phyloP scores from a whole-genome alignment of 805 yeast species.

The Peterozyma toletana region DNA sequence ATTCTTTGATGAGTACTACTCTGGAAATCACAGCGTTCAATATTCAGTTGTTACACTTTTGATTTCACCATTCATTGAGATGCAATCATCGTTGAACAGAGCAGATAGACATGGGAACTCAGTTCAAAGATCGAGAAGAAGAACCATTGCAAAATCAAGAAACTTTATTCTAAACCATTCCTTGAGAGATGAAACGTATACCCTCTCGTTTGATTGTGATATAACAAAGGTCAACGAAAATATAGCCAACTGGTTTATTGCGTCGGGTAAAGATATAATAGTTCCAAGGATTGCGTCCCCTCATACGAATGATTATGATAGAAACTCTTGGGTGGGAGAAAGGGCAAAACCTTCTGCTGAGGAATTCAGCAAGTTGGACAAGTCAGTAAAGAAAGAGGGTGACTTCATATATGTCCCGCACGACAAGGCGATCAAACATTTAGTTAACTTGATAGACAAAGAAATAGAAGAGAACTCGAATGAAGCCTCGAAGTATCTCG shows the following conservation, averaged over 20 bases:
- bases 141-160: conserved; percentile 19
- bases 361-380: conserved; percentile 9
- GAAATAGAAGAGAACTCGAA: conserved; percentile 1
- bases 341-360: conserved; percentile 18
- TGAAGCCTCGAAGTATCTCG: conserved; percentile 8
- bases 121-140: conserved; percentile 19
- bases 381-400: not conserved
- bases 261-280: conserved; percentile 19
- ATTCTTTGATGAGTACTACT: not conserved
- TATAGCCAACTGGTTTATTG: conserved; percentile 16
- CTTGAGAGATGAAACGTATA: conserved; percentile 18
- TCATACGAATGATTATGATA: conserved; percentile 23
- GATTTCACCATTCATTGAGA: conserved; percentile 14
- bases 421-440: conserved; percentile 11
- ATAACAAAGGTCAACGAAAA: conserved; percentile 17
- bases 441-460: conserved; percentile 15
- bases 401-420: not conserved
- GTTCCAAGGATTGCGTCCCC: conserved; percentile 23
- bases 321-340: conserved; percentile 27
- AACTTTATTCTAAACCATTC: conserved; percentile 18
- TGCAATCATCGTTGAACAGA: conserved; percentile 10
- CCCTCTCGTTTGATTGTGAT: conserved; percentile 25
- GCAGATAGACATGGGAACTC: conserved; percentile 11
- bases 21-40: not conserved
- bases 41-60: conserved; percentile 8